Conservation (phyloP, 148 eudicot species). For the Pharnaceum exiguum region DNA sequence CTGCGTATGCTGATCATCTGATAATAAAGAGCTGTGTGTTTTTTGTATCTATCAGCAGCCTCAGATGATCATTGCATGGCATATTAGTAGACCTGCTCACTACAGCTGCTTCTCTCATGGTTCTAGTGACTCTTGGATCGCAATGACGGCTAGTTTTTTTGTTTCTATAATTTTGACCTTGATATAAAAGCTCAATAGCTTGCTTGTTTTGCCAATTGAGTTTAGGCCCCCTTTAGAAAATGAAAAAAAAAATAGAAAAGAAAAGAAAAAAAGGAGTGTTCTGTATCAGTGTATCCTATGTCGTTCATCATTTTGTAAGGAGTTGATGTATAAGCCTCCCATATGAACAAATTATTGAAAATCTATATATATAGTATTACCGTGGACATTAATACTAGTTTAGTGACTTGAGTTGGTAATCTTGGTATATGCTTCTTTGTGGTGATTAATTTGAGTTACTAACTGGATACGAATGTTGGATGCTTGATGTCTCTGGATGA, state of each 20-base stretch:
- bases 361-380: slow-evolving; percentile 5
- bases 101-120: slow-evolving; percentile 18
- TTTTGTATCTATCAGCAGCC: slow-evolving; percentile 57
- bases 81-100: slow-evolving; percentile 2
- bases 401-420: background rate
- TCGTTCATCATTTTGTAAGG: slow-evolving; percentile 31
- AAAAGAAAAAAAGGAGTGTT: slow-evolving; percentile 5
- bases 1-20: slow-evolving; percentile 40
- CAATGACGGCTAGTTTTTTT: slow-evolving; percentile 6
- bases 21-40: slow-evolving; percentile 58
- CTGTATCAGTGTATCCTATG: slow-evolving; percentile 14
- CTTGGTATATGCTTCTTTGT: slow-evolving; percentile 2
- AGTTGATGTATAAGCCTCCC: slow-evolving; percentile 56
- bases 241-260: slow-evolving; percentile 1
- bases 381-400: background rate
- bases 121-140: slow-evolving; percentile 11
- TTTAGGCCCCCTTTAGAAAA: slow-evolving; percentile 17
- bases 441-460: background rate
- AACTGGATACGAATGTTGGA: too few species aligned
- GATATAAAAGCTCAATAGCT: slow-evolving; percentile 22
- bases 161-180: slow-evolving; percentile 25
- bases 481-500: too few species aligned
- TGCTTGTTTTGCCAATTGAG: slow-evolving; percentile 10
- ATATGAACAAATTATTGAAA: slow-evolving; percentile 19
- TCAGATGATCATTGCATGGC: slow-evolving; percentile 39